Conservation (phyloP, 352 stramenopile genomes). For the Globisporangium canariense region DNA sequence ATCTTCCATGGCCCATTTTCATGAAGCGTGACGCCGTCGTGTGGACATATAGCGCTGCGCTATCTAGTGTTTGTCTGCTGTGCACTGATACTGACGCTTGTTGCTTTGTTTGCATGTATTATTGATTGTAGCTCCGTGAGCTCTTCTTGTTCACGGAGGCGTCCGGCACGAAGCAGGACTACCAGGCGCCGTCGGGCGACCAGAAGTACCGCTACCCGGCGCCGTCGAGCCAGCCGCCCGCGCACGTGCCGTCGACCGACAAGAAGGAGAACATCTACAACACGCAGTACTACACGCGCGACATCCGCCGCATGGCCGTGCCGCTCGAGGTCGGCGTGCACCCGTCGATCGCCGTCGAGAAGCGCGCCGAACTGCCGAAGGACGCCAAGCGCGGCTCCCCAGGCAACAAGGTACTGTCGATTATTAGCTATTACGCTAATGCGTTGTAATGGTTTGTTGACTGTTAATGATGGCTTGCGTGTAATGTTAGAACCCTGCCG, state of each 20-base stretch:
- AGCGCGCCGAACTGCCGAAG: slow-evolving; percentile 59
- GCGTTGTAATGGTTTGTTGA: background rate
- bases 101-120: background rate
- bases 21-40: background rate
- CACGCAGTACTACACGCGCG: slow-evolving; percentile 88
- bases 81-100: background rate
- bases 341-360: slow-evolving; percentile 56
- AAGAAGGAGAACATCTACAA: slow-evolving; percentile 84
- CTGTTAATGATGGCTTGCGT: background rate
- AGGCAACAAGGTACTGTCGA: slow-evolving; percentile 59
- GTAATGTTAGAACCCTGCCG: slow-evolving; percentile 62
- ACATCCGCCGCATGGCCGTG: slow-evolving; percentile 69
- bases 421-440: background rate
- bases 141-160: slow-evolving; percentile 78
- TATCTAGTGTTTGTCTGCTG: background rate
- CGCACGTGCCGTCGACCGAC: slow-evolving; percentile 68
- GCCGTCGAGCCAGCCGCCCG: slow-evolving; percentile 61
- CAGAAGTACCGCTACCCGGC: slow-evolving; percentile 80
- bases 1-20: background rate
- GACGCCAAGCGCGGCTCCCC: slow-evolving; percentile 67
- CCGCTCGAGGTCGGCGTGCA: slow-evolving; percentile 69
- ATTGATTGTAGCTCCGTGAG: slow-evolving; percentile 56
- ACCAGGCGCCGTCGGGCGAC: slow-evolving; percentile 58
- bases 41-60: background rate
- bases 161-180: slow-evolving; percentile 67